Evolutionary conservation across 2,329 filamentous ascomycete genomes (phyloP), one percentile per base, ranked within the genome.

Genomic region (Penicillium sp.): DNA sequence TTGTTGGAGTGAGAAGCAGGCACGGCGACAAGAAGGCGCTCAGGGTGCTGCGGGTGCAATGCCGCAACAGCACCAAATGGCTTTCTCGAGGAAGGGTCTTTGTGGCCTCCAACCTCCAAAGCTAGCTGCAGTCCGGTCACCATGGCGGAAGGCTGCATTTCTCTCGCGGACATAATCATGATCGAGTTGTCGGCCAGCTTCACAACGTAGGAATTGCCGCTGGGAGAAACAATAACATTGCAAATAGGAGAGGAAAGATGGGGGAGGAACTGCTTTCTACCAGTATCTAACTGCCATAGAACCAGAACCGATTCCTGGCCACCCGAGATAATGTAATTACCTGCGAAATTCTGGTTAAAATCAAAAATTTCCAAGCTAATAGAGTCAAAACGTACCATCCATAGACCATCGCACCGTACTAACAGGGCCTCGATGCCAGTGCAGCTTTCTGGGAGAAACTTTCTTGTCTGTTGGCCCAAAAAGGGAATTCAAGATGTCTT

Each of bases 311-410:
- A 92, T 73, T 99, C 94, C 21, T 85, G 85, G 29, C 94, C 94
- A 66, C 94, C 94, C 51, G 94, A 97, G 47, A 99, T 86, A 53
- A 99, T 75, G 70, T 99, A 99, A 68, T 96, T 91, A 46, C 90
- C 89, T 94, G 61, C 21, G 43, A 42, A 64, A 21, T 2, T 29
- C 10, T 76, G 56, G 76, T 76, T 59, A 58, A 56, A 44, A 4
- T 23, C 7, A 26, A 26, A 26, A 26, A 2, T 6, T 26, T 26
- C 7, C 24, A 4, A 7, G 24, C 7, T 26, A 26, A 7, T 6
- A 4, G 10, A 21, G 2, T 39, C 9, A 4, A 6, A 56, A 57
- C 56, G 60, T 81, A 90, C 93, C 92, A 79, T 99, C 94, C 61
- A 80, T 80, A 13, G 94, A 96, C 89, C 92, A 97, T 71, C 94